These are phyloP conservation scores for Panicum miliaceum DNA, from an alignment of 176 grass and related monocot genomes.

Conservation along the genomic window DNA sequence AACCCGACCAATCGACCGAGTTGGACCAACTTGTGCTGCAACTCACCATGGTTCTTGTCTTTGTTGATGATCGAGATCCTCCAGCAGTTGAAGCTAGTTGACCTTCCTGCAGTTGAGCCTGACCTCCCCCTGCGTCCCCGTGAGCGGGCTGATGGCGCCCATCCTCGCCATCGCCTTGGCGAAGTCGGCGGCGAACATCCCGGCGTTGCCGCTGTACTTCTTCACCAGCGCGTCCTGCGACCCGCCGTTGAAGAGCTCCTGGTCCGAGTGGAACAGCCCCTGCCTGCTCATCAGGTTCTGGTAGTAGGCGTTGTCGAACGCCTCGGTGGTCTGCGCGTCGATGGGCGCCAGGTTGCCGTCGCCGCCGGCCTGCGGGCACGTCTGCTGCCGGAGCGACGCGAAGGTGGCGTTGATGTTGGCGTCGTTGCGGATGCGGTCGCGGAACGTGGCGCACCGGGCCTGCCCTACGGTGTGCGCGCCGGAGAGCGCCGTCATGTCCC, in stretches of 20 bases:
- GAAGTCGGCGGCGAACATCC: constrained; percentile 55
- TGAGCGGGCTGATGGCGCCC: constrained; percentile 55
- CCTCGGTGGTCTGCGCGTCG: constrained; percentile 48
- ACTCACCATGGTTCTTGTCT: neutral
- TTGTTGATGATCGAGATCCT: neutral
- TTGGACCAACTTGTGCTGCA: neutral
- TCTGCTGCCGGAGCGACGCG: constrained; percentile 51
- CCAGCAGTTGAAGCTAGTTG: constrained; percentile 37
- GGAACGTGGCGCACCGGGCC: constrained; percentile 64
- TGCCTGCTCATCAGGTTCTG: constrained; percentile 41
- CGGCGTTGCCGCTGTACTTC: constrained; percentile 45
- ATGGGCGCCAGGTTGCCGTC: constrained; percentile 59
- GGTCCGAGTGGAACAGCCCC: constrained; percentile 69
- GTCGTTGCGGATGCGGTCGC: constrained; percentile 57
- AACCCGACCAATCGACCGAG: neutral
- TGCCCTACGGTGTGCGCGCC: constrained; percentile 73
- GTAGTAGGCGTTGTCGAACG: constrained; percentile 78
- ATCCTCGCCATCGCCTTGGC: constrained; percentile 70
- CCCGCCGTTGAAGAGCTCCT: constrained; percentile 65
- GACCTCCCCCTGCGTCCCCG: constrained; percentile 53
- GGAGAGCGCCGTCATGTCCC: constrained; percentile 78
- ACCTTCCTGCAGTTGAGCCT: constrained; percentile 64
- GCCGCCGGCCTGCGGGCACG: constrained; percentile 51
- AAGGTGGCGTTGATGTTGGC: constrained; percentile 55
- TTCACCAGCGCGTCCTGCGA: constrained; percentile 67